Evolutionary conservation across 2,329 filamentous ascomycete species (phyloP).

Genomic region (Hymenoscyphus fraxineus): DNA sequence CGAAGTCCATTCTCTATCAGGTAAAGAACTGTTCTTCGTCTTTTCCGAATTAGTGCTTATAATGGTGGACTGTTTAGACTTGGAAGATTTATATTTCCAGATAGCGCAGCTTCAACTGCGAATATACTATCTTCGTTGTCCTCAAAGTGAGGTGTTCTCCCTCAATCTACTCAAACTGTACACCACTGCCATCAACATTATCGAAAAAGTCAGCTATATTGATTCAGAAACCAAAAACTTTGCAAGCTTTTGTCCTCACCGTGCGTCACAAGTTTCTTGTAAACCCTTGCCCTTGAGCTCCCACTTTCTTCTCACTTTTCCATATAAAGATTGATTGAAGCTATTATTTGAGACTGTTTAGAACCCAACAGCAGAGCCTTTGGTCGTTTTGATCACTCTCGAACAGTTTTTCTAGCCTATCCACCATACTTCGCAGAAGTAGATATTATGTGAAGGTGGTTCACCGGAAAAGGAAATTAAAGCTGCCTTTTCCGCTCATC

Average conservation of each 20-base stretch:
- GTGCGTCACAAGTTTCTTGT: background rate
- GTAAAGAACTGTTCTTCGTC: background rate
- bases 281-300: background rate
- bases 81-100: slow-evolving; percentile 12
- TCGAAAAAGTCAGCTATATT: slow-evolving; percentile 9
- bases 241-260: slow-evolving; percentile 14
- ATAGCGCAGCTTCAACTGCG: slow-evolving; percentile 15
- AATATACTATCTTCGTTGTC: slow-evolving; percentile 16
- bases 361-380: no score
- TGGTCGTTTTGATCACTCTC: no score
- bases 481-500: background rate
- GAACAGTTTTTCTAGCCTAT: no score
- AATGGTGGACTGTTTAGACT: slow-evolving; percentile 1
- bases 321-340: no score
- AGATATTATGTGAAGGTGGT: no score
- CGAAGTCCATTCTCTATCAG: slow-evolving; percentile 9
- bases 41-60: background rate
- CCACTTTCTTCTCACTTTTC: background rate
- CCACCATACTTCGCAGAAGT: no score
- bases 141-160: slow-evolving; percentile 11
- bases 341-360: no score
- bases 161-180: slow-evolving; percentile 15
- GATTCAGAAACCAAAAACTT: slow-evolving; percentile 9
- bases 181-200: slow-evolving; percentile 12
- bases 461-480: background rate